Conservation (phyloP, 2,329 filamentous ascomycete genomes). For the Epichloe coenophiala region DNA sequence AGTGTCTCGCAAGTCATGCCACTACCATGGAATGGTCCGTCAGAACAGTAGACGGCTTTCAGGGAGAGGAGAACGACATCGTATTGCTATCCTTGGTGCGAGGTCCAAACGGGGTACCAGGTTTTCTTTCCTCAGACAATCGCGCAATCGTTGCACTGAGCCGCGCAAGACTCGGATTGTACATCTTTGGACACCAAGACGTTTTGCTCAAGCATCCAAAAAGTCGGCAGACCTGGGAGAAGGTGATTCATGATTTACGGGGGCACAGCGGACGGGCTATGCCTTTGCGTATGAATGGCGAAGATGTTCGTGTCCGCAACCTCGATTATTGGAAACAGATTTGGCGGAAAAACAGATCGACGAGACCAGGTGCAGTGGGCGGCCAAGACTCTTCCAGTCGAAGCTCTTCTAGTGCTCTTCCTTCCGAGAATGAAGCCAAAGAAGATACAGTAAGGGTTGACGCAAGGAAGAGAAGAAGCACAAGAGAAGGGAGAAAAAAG, state of each 20-base stretch:
- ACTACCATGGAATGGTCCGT: constrained; percentile 37
- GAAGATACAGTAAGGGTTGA: neutral
- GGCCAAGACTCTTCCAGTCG: neutral
- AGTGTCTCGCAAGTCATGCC: constrained; percentile 9
- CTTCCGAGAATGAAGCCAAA: neutral
- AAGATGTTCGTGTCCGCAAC: constrained; percentile 35
- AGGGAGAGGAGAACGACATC: constrained; percentile 82
- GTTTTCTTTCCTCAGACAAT: constrained; percentile 56
- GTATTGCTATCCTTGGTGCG: constrained; percentile 70
- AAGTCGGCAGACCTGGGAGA: constrained; percentile 27
- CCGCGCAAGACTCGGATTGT: constrained; percentile 66
- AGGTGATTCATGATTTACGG: constrained; percentile 27
- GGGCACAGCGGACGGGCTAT: constrained; percentile 17
- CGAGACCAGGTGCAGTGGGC: neutral
- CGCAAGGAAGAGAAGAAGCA: neutral
- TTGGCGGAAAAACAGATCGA: constrained; percentile 6
- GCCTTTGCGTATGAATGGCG: constrained; percentile 33
- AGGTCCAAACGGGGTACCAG: constrained; percentile 46
- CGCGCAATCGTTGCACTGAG: constrained; percentile 46
- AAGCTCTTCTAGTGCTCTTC: neutral
- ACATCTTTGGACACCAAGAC: constrained; percentile 66
- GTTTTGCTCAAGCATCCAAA: constrained; percentile 32
- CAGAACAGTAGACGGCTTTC: constrained; percentile 76
- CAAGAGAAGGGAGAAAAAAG: too few relatives aligned
- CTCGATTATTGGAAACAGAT: constrained; percentile 36